Evolutionary conservation across 1,139 yeast genomes (phyloP).

Genomic region (Pichia sp.): DNA sequence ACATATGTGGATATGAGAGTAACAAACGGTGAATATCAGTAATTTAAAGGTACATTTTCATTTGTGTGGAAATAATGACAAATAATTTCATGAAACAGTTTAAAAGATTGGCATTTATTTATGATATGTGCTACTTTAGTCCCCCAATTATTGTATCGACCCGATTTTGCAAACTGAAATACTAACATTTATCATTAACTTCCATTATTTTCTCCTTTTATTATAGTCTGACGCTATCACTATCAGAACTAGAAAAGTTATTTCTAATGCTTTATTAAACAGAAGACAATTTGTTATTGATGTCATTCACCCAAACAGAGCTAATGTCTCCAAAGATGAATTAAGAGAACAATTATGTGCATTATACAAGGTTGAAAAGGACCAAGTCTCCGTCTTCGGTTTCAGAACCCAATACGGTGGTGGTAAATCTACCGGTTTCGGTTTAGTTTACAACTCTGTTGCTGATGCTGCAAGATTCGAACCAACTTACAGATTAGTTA

Average conservation of each 20-base stretch:
- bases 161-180: not conserved
- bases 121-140: too few species aligned
- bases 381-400: constrained; percentile 97
- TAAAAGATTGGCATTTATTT: too few species aligned
- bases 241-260: constrained; percentile 99
- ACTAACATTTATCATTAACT: not conserved
- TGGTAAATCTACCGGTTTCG: constrained; percentile 99
- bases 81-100: too few species aligned
- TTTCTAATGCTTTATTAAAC: constrained; percentile 98
- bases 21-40: too few species aligned
- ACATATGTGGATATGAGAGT: too few species aligned
- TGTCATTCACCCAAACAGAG: constrained; percentile 99
- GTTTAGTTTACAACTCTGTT: constrained; percentile 96
- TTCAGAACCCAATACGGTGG: constrained; percentile 99
- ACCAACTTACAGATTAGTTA: constrained; percentile 98
- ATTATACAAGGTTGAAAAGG: constrained; percentile 97
- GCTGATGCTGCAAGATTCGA: constrained; percentile 98
- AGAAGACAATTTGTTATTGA: constrained; percentile 99
- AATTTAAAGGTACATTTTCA: too few species aligned
- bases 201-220: not conserved
- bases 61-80: too few species aligned
- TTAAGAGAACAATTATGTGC: constrained; percentile 96
- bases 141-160: too few species aligned
- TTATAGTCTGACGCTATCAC: constrained; percentile 96
- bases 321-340: constrained; percentile 99